These are phyloP conservation scores for Firmiana major DNA, from an alignment of 345 rosid species.

Conservation along the genomic window DNA sequence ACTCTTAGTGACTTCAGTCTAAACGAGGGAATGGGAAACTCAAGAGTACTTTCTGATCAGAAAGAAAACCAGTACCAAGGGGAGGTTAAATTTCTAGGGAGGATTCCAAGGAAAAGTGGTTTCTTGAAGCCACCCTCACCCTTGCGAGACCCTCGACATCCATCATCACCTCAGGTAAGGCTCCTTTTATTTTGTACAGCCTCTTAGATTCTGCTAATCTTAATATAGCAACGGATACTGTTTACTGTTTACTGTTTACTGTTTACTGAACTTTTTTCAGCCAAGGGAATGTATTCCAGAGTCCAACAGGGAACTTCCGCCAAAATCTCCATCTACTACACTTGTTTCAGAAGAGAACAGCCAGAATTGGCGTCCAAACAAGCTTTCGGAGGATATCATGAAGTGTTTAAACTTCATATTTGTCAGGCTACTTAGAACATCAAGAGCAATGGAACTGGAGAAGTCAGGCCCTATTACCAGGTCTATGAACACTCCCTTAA, in stretches of 20 bases:
- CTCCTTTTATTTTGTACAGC: neutral
- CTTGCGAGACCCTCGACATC: slow-evolving; percentile 55
- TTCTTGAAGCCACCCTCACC: slow-evolving; percentile 56
- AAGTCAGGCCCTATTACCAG: slow-evolving; percentile 64
- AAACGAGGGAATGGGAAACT: slow-evolving; percentile 37
- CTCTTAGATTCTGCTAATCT: too few species aligned
- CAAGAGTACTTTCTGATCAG: slow-evolving; percentile 31
- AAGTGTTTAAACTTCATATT: slow-evolving; percentile 76
- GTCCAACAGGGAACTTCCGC: slow-evolving; percentile 38
- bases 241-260: neutral
- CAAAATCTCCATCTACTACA: slow-evolving; percentile 50
- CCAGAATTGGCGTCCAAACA: slow-evolving; percentile 76
- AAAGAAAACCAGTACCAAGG: slow-evolving; percentile 43
- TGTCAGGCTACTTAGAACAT: slow-evolving; percentile 73
- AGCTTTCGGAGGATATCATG: slow-evolving; percentile 81
- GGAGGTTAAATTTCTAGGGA: slow-evolving; percentile 45
- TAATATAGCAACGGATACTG: too few species aligned
- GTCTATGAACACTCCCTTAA: slow-evolving; percentile 44
- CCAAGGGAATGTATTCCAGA: slow-evolving; percentile 54
- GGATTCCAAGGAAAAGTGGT: slow-evolving; percentile 39
- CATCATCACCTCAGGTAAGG: slow-evolving; percentile 68
- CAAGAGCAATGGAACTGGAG: slow-evolving; percentile 80
- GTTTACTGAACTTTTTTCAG: slow-evolving; percentile 28
- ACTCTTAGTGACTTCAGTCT: slow-evolving; percentile 44
- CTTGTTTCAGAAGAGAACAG: slow-evolving; percentile 52